phyloP scores from a whole-genome alignment of 257 asterid species.

The Fraxinus excelsior region DNA sequence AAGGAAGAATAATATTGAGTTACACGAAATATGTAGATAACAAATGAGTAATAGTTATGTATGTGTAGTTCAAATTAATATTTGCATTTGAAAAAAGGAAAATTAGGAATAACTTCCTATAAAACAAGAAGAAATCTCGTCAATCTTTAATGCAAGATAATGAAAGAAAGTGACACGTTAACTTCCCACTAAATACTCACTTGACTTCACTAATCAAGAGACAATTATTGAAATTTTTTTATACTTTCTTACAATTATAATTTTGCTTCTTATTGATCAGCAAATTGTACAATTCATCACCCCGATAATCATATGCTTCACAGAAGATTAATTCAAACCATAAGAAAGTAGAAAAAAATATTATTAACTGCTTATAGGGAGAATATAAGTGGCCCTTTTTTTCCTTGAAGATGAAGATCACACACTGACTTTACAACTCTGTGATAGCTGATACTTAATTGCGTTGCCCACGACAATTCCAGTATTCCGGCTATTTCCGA shows the following conservation, averaged over 20 bases:
- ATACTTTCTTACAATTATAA: conserved; percentile 12
- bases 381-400: not conserved
- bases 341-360: not conserved
- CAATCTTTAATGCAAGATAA: conserved; percentile 11
- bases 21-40: too few relatives aligned
- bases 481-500: conserved; percentile 38
- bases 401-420: conserved; percentile 32
- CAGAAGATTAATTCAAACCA: too few relatives aligned
- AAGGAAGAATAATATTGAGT: too few relatives aligned
- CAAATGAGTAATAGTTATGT: too few relatives aligned
- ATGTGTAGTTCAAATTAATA: too few relatives aligned
- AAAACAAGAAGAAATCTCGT: conserved; percentile 9
- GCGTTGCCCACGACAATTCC: conserved; percentile 61
- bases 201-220: conserved; percentile 9
- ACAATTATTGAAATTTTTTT: conserved; percentile 24
- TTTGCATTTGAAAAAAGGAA: too few relatives aligned
- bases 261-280: conserved; percentile 22
- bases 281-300: conserved; percentile 37
- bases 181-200: conserved; percentile 32
- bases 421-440: conserved; percentile 58
- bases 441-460: conserved; percentile 64
- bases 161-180: conserved; percentile 30
- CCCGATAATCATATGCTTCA: too few relatives aligned
- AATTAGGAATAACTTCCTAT: too few relatives aligned
- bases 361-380: not conserved